These are phyloP conservation scores for Curvularia hawaiiensis DNA, from an alignment of 2,329 filamentous ascomycete species.

Conservation along the genomic window DNA sequence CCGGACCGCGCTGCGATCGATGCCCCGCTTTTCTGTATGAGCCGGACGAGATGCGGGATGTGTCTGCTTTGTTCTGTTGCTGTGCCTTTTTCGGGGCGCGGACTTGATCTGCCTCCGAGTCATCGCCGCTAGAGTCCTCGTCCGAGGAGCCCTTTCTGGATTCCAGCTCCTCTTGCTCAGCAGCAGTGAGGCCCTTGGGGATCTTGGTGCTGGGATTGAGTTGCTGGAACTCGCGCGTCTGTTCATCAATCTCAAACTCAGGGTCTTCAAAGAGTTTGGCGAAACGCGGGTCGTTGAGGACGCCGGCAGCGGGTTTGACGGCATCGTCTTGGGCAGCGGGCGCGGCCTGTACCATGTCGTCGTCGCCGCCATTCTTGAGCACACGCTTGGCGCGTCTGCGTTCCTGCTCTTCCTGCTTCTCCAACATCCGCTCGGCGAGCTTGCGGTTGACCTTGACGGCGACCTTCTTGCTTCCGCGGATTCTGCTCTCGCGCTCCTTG, in stretches of 20 bases:
- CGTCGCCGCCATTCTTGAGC: conserved; percentile 65
- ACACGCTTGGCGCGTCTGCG: conserved; percentile 53
- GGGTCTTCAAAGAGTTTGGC: conserved; percentile 87
- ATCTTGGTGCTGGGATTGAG: conserved; percentile 84
- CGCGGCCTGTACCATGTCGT: conserved; percentile 46
- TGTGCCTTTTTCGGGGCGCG: conserved; percentile 33
- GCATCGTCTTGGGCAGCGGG: conserved; percentile 46
- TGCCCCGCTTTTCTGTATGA: conserved; percentile 66
- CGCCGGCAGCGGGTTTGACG: conserved; percentile 54
- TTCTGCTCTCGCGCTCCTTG: conserved; percentile 93
- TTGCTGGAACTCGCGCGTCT: conserved; percentile 80
- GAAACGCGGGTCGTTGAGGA: conserved; percentile 88
- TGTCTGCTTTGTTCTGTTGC: conserved; percentile 31
- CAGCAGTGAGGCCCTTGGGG: conserved; percentile 61
- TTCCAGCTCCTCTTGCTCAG: conserved; percentile 63
- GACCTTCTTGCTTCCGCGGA: conserved; percentile 92
- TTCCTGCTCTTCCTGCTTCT: conserved; percentile 71
- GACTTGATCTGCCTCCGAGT: conserved; percentile 16
- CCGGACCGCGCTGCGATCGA: conserved; percentile 46
- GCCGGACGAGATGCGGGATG: conserved; percentile 64
- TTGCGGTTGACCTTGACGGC: conserved; percentile 85
- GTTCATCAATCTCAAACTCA: conserved; percentile 91
- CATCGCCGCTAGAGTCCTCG: conserved; percentile 37
- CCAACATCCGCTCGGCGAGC: conserved; percentile 67
- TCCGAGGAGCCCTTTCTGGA: conserved; percentile 45